phyloP scores from a whole-genome alignment of 208 protist species.

The Perkinsela sp. region DNA sequence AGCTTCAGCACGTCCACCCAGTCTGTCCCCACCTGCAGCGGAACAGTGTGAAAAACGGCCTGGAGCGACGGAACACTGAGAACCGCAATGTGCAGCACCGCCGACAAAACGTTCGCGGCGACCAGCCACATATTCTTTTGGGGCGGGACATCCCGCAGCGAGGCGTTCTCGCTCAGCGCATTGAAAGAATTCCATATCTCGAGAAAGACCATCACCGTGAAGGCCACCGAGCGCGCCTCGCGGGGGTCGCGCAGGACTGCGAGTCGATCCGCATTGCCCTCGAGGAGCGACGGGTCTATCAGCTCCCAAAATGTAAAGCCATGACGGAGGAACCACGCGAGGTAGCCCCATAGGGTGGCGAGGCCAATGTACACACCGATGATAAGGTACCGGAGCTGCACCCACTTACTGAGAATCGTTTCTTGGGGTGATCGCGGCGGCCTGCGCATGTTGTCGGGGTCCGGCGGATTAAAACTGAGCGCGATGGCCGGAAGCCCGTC shows the following conservation, averaged over 20 bases:
- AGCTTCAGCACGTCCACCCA: conserved; percentile 60
- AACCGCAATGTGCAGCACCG: conserved; percentile 58
- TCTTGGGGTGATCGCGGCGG: conserved; percentile 42
- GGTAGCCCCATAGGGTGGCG: conserved; percentile 36
- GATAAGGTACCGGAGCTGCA: conserved; percentile 48
- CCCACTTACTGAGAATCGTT: conserved; percentile 49
- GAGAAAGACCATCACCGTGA: conserved; percentile 70
- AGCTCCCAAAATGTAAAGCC: conserved; percentile 34
- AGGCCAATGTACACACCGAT: conserved; percentile 45
- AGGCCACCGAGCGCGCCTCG: conserved; percentile 39
- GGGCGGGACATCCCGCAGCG: conserved; percentile 27
- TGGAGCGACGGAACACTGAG: conserved; percentile 63
- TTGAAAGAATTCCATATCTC: conserved; percentile 85
- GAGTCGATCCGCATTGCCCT: conserved; percentile 19
- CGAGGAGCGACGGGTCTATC: conserved; percentile 16
- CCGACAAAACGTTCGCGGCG: conserved; percentile 34
- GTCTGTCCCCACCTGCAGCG: conserved; percentile 34
- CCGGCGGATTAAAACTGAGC: conserved; percentile 65
- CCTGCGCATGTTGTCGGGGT: conserved; percentile 61
- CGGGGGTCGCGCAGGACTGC: conserved; percentile 17
- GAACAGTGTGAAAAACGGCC: conserved; percentile 45
- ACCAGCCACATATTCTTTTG: conserved; percentile 43
- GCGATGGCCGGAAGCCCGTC: conserved; percentile 86
- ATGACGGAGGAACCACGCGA: conserved; percentile 47
- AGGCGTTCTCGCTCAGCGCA: conserved; percentile 67